Conservation (phyloP, 225 moss, liverwort and hornwort genomes). For the Rhytidiadelphus loreus region DNA sequence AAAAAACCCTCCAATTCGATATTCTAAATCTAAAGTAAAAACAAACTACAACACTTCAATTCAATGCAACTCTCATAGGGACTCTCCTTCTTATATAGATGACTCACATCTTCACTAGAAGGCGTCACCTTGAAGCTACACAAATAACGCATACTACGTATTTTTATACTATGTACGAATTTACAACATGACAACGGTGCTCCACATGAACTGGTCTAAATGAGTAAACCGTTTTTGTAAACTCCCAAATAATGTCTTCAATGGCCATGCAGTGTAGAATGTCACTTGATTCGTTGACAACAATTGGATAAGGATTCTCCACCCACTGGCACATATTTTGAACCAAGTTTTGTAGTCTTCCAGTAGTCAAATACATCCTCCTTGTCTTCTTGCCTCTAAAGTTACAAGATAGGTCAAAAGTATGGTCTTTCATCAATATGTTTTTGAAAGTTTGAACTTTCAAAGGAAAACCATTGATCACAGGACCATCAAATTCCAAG, state of each 20-base stretch:
- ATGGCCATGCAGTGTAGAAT: neutral
- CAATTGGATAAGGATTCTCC: neutral
- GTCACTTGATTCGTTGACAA: neutral
- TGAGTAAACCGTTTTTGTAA: neutral
- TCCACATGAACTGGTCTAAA: neutral
- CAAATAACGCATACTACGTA: too few relatives aligned
- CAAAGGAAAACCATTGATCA: neutral
- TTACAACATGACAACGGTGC: too few relatives aligned
- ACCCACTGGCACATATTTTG: neutral
- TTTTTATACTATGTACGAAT: too few relatives aligned
- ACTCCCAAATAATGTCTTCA: neutral
- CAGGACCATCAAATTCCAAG: neutral
- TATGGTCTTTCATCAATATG: neutral
- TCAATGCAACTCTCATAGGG: too few relatives aligned
- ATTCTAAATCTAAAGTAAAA: too few relatives aligned
- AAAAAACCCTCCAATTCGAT: too few relatives aligned
- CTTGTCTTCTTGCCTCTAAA: neutral
- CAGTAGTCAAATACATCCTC: neutral
- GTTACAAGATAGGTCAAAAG: neutral
- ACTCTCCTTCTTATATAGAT: too few relatives aligned
- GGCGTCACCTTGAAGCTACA: too few relatives aligned
- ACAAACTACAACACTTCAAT: too few relatives aligned
- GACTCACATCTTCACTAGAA: too few relatives aligned
- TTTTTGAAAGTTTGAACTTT: neutral
- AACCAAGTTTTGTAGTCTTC: neutral